Evolutionary conservation across 805 yeast genomes (phyloP).

Genomic region (Candida orba): DNA sequence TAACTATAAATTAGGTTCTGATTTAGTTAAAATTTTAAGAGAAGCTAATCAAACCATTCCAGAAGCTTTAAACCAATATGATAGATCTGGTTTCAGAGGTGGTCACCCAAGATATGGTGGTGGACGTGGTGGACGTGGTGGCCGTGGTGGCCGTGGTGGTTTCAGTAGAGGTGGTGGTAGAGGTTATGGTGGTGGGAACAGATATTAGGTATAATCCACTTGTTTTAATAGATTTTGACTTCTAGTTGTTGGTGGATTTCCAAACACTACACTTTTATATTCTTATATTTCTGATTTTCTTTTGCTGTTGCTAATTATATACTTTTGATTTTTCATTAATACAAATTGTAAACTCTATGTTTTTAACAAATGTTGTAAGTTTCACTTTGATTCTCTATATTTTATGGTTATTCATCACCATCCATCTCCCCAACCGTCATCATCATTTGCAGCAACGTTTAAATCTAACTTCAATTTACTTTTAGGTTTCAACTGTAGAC

Average conservation of each 20-base stretch:
- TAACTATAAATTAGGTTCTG: constrained; percentile 83
- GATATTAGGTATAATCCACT: constrained; percentile 3
- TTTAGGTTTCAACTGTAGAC: constrained; percentile 21
- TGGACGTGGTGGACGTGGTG: constrained; percentile 28
- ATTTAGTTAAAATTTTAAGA: constrained; percentile 78
- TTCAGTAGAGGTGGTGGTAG: constrained; percentile 4
- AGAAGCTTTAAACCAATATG: constrained; percentile 67
- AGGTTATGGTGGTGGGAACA: constrained; percentile 15
- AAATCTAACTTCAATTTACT: constrained; percentile 29
- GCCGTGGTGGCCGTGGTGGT: constrained; percentile 16
- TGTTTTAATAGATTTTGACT: too few relatives aligned
- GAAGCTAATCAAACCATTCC: constrained; percentile 95
- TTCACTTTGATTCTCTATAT: background rate
- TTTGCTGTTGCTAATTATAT: background rate
- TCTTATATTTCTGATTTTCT: too few relatives aligned
- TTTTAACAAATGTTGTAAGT: background rate
- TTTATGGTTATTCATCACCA: constrained; percentile 23
- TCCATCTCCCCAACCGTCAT: constrained; percentile 41
- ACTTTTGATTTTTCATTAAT: background rate
- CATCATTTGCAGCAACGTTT: constrained; percentile 27
- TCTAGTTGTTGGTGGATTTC: too few relatives aligned
- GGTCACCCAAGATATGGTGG: constrained; percentile 40
- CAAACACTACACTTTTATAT: too few relatives aligned
- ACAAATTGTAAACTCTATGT: background rate
- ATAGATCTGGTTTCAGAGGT: constrained; percentile 68